Evolutionary conservation across 805 yeast species (phyloP), one percentile per base, ranked within the genome.

Genomic region (Wickerhamomyces subpelliculosus): DNA sequence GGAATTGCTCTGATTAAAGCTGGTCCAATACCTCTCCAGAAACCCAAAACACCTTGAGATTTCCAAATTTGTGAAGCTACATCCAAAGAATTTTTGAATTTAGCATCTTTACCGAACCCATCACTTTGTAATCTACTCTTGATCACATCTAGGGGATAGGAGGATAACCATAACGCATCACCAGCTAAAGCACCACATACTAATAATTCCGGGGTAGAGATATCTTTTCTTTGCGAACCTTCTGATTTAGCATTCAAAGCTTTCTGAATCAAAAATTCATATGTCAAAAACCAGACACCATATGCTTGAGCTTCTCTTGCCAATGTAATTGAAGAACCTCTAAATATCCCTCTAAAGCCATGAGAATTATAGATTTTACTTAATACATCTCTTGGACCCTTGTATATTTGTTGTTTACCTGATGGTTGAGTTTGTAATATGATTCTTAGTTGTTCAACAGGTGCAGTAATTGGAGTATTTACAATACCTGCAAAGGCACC

Each of bases 381-480:
- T 49, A 89, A 78, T 1, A 97, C 97, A 57, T 90, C 90, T 35
- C 81, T 44, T 2, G 96, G 85, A 14, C 96, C 94, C 18, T 62
- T 71, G 43, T 68, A 71, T 18, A 62, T 50, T 20, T 61, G 62
- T 11, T 65, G 48, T 1, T 70, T 66, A 2, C 69, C 70, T 3
- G 62, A 51, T 41, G 65, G 58, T 13, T 86, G 83, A 2, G 96
- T 88, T 62, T 93, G 98, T 49, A 93, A 72, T 45, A 96, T 70
- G 56, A 90, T 93, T 65, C 98, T 80, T 43, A 93, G 72, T 54
- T 89, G 97, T 60, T 93, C 98, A 42, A 93, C 93, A 2, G 98
- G 97, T 3, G 95, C 74, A 2, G 97, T 95, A 50, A 90, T 62
- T 43, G 89, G 80, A 2, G 95, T 84, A 64, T 89, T 90, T 19